Conservation (phyloP, 495 filamentous ascomycete species). For the Daldinia childiae region DNA sequence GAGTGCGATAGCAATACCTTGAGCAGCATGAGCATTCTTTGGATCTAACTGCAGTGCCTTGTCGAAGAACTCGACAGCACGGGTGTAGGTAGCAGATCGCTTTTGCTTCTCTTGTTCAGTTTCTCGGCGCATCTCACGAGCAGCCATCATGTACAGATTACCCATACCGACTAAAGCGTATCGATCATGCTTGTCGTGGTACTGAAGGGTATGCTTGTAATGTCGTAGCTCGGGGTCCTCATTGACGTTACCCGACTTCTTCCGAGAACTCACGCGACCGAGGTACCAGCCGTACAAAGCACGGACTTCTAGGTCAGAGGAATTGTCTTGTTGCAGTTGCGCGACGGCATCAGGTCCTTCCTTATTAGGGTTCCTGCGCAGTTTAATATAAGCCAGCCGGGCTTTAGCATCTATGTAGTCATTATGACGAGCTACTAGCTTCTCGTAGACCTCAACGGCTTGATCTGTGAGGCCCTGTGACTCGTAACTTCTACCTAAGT, state of each 20-base stretch:
- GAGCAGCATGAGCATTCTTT: slow-evolving; percentile 93
- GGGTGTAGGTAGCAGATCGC: slow-evolving; percentile 82
- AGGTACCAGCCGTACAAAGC: slow-evolving; percentile 95
- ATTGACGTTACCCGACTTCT: slow-evolving; percentile 76
- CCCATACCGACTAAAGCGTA: slow-evolving; percentile 97
- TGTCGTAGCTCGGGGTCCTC: slow-evolving; percentile 93
- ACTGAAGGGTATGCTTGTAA: slow-evolving; percentile 93
- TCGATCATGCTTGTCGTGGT: slow-evolving; percentile 94
- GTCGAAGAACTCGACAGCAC: slow-evolving; percentile 97
- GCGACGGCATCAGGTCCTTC: slow-evolving; percentile 86
- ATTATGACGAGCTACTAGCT: slow-evolving; percentile 78
- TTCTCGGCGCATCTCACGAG: slow-evolving; percentile 92
- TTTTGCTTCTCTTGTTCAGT: slow-evolving; percentile 90
- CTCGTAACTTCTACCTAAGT: slow-evolving; percentile 96
- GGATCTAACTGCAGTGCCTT: slow-evolving; percentile 93
- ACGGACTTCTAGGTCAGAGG: slow-evolving; percentile 87
- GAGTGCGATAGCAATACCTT: slow-evolving; percentile 92
- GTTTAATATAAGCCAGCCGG: slow-evolving; percentile 85
- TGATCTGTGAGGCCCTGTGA: slow-evolving; percentile 80
- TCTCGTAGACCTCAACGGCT: slow-evolving; percentile 87
- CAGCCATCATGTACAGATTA: slow-evolving; percentile 84
- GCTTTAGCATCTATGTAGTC: slow-evolving; percentile 93
- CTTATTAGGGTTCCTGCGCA: slow-evolving; percentile 82
- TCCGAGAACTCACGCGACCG: slow-evolving; percentile 76
- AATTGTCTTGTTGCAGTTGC: slow-evolving; percentile 80